Evolutionary conservation across 2,329 filamentous ascomycete genomes (phyloP), one percentile per base, ranked within the genome.

Genomic region (Cladosporium velox): DNA sequence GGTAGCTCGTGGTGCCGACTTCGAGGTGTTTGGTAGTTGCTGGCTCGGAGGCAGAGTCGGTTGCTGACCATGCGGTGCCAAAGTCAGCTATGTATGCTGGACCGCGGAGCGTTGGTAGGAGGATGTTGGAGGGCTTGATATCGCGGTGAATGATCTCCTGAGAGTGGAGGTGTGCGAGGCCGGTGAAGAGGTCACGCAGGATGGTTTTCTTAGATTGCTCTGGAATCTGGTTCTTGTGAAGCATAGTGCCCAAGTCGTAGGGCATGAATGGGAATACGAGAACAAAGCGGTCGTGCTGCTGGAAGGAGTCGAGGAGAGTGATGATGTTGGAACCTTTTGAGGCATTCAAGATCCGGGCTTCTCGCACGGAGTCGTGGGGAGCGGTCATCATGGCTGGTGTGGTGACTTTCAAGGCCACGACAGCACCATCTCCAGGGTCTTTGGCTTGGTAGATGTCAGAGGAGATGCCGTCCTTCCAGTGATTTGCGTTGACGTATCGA

Each of bases 1-100:
- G 88, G 79, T 99, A 99, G 59, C 91, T 87, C 0, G 93, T 94
- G 1, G 94, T 98, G 41, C 95, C 95, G 30, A 99, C 91, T 76
- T 99, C 96, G 8, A 95, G 89, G 62, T 97, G 90, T 78, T 98
- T 98, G 64, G 83, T 73, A 64, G 87, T 76, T 10, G 82, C 74
- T 1, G 87, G 82, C 75, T 99, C 95, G 15, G 86, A 85, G 3
- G 80, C 79, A 6, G 78, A 70, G 26, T 82, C 78, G 12, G 83
- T 77, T 2, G 90, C 86, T 70, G 90, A 88, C 93, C 93, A 97
- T 10, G 93, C 88, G 47, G 95, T 96, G 60, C 95, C 94, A 79
- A 99, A 98, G 77, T 99, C 95, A 41, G 92, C 88, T 2, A 99
- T 84, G 71, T 89, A 91, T 3, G 91, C 91, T 4, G 92, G 94